Conservation (phyloP, 371 early-diverging fungal species). For the Batkoa obscura region DNA sequence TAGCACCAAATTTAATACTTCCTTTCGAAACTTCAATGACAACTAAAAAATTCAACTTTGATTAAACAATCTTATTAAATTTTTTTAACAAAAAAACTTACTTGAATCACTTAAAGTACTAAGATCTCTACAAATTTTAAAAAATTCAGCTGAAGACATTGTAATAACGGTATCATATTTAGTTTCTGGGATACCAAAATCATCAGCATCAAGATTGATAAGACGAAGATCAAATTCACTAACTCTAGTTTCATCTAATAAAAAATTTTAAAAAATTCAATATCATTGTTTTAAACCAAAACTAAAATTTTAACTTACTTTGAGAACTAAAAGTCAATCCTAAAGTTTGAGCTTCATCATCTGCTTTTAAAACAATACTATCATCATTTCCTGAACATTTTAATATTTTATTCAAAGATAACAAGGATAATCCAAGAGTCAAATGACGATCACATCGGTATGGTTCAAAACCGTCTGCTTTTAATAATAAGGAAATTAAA, state of each 20-base stretch:
- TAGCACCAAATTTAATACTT: conserved; percentile 71
- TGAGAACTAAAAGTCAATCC: conserved; percentile 68
- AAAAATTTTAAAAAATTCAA: conserved; percentile 1
- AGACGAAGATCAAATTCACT: conserved; percentile 91
- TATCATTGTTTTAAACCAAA: neutral
- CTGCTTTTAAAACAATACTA: conserved; percentile 73
- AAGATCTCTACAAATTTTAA: conserved; percentile 82
- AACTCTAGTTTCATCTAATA: conserved; percentile 49
- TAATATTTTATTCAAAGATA: conserved; percentile 75
- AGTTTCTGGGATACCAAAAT: conserved; percentile 89
- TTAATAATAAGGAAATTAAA: conserved; percentile 73
- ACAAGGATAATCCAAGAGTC: conserved; percentile 79
- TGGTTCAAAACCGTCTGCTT: conserved; percentile 80
- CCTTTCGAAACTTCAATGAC: conserved; percentile 82
- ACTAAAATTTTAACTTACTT: conserved; percentile 15
- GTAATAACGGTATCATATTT: conserved; percentile 75
- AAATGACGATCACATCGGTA: conserved; percentile 90
- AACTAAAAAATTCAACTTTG: conserved; percentile 19
- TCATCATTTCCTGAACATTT: conserved; percentile 90
- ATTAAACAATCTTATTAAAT: neutral
- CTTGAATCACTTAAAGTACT: conserved; percentile 69
- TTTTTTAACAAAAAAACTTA: conserved; percentile 9
- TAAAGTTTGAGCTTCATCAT: conserved; percentile 68
- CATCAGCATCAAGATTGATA: conserved; percentile 92
- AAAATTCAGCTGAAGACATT: conserved; percentile 81